Base-by-base conservation (phyloP, 345 rosid genomes). In the Excoecaria agallocha region DNA sequence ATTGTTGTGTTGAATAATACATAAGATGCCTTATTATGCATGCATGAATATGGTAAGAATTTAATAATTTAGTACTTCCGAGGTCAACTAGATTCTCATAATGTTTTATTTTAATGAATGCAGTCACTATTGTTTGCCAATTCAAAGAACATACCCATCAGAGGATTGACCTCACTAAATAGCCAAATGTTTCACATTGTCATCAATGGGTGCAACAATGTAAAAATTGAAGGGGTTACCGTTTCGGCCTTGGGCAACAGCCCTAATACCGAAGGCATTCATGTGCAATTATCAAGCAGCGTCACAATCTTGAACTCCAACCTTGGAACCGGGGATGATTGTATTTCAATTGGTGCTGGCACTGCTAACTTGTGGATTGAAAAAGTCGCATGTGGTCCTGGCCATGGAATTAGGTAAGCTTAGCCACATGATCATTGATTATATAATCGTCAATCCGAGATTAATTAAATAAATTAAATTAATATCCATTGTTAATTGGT, bases 211-310 rank as follows among this genome's bases (percentile, higher is more conserved):
- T 93, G 93, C 73, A 66, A 77, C 13, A 79, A 93, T 37, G 92
- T 87, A 35, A 80, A 74, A 69, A 48, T 91, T n/a, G 77, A 82
- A 49, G 87, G 87, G 48, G 81, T 86, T 12, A 84, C 66, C 66
- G 76, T 93, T 19, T 78, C 76, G 7, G 89, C 96, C 35, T 49
- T 87, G 6, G 85, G 89, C 15, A 43, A 78, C 39, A 93, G 97
- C 73, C 94, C 93, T 1, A 93, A 93, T 85, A 93, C 96, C 1
- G 97, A 90, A 19, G 96, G 96, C 16, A 86, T 91, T 54, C 96
- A 91, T 68, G 85, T 93, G 17, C 89, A 87, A 52, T 17, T 55
- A 3, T 93, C 97, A 0, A 67, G 68, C 54, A 55, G 62, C 5
- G 85, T 90, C 69, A 87, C 90, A 7, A 88, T 89, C 82, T 35